These are phyloP conservation scores for Stentor roeselii DNA, from an alignment of 73 alveolate species.

Conservation along the genomic window DNA sequence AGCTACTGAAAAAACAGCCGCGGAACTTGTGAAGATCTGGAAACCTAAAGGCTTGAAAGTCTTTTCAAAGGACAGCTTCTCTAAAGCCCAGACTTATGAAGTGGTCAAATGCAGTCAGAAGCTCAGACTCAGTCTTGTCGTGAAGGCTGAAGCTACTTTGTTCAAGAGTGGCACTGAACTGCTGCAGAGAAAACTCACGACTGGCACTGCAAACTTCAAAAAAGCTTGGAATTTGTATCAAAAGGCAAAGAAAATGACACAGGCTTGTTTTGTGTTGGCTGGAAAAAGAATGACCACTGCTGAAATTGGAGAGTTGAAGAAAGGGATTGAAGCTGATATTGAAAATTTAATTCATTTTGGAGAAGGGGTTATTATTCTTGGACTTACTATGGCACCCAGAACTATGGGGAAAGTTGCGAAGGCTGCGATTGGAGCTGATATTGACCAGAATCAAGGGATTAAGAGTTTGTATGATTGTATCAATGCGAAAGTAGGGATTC, in stretches of 20 bases:
- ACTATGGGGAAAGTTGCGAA: slow-evolving; percentile 24
- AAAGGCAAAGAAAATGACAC: slow-evolving; percentile 18
- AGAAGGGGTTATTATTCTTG: slow-evolving; percentile 23
- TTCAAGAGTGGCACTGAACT: slow-evolving; percentile 22
- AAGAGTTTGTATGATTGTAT: slow-evolving; percentile 30
- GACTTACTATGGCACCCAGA: slow-evolving; percentile 26
- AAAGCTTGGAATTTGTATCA: slow-evolving; percentile 25
- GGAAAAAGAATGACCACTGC: neutral
- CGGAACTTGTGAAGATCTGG: neutral
- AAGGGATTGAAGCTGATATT: slow-evolving; percentile 15
- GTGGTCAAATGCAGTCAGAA: neutral
- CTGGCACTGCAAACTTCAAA: slow-evolving; percentile 1
- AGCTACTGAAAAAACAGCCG: slow-evolving; percentile 13
- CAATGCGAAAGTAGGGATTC: slow-evolving; percentile 17
- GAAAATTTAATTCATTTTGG: slow-evolving; percentile 21
- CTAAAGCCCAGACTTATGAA: neutral
- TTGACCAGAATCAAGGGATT: slow-evolving; percentile 26
- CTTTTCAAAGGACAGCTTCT: neutral
- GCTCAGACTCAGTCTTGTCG: neutral
- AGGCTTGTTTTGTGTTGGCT: neutral
- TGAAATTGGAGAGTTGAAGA: neutral
- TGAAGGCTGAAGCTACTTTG: slow-evolving; percentile 23
- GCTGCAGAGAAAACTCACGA: neutral
- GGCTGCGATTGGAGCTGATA: slow-evolving; percentile 10
- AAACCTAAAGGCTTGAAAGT: slow-evolving; percentile 8